These are phyloP conservation scores for Trametes sp. DNA, from an alignment of 1,284 basidiomycete genomes.

Conservation along the genomic window DNA sequence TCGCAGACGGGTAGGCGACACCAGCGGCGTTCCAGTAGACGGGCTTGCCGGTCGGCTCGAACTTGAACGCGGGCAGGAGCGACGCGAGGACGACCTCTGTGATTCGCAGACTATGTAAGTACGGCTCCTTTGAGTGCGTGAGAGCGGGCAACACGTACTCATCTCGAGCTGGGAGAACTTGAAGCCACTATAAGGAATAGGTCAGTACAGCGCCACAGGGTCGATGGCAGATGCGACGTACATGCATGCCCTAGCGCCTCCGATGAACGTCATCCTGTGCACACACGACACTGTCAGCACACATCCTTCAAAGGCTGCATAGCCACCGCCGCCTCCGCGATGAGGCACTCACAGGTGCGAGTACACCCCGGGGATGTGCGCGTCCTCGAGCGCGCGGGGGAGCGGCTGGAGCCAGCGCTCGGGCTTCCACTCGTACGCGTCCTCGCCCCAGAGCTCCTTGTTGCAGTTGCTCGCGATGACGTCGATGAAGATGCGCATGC, in stretches of 20 bases:
- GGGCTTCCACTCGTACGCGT: constrained; percentile 58
- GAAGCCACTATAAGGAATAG: constrained; percentile 10
- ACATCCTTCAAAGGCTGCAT: not conserved
- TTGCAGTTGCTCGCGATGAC: constrained; percentile 55
- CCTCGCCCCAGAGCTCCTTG: constrained; percentile 62
- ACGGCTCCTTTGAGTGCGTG: no score
- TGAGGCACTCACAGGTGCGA: constrained; percentile 31
- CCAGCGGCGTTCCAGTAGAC: constrained; percentile 36
- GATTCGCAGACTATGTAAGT: not conserved
- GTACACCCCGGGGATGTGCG: constrained; percentile 37
- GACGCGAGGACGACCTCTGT: constrained; percentile 27
- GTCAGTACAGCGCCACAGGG: not conserved
- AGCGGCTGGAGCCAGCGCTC: constrained; percentile 41
- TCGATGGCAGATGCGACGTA: constrained; percentile 22
- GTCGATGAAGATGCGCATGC: constrained; percentile 54
- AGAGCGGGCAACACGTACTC: constrained; percentile 5
- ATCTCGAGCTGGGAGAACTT: constrained; percentile 27
- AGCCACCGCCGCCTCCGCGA: not conserved
- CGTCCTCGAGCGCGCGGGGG: constrained; percentile 29
- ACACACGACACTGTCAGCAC: not conserved
- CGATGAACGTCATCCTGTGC: constrained; percentile 45
- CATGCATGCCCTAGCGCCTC: constrained; percentile 44
- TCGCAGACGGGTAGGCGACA: constrained; percentile 29
- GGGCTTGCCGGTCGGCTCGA: constrained; percentile 21
- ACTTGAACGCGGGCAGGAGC: constrained; percentile 23